Base-by-base conservation (phyloP, 306 rosid genomes). In the Lablab purpureus region DNA sequence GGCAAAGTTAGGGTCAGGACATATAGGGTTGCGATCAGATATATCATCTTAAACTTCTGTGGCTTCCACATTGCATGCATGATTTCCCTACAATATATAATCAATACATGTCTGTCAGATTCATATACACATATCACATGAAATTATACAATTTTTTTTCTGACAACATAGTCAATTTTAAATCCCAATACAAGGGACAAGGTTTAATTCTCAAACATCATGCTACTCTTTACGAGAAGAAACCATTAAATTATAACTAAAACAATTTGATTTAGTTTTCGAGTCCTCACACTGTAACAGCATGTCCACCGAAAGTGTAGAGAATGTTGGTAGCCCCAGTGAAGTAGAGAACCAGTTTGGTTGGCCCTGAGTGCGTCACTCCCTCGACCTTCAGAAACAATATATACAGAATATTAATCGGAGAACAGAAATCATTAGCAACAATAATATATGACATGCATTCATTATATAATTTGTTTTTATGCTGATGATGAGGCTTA, bases 31-130 rank as follows among this genome's bases (percentile, higher is more conserved):
- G 99, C 99, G 3, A 88, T 83, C 80, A 95, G 86, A 88, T 95
- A 95, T 84, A 95, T 95, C 52, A 88, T 22, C 91, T 95, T 95
- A 86, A 93, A 95, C 67, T 95, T 95, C 82, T 90, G 99, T 76
- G 99, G 99, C 86, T 95, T 95, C 99, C 99, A 95, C 98, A 95
- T 95, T 36, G 99, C 99, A 89, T 95, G 98, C 99, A 95, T 95
- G 14, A 95, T 91, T 85, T 95, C 98, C 87, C 99, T 95, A 52
- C 87, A 85, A 54, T 43, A 13, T 63, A 14, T 47, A 62, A 55
- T 54, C 14, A 58, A 23, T 37, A 59, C 10, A 22, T 50, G 5
- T 13, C 40, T 59, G 58, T 83, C 62, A 79, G 78, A 71, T 56
- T 55, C 64, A 73, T 25, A 11, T 15, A 30, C 13, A 65, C 46